Percentiles rank a stretch among this genome's conserved stretches.
Evolutionary conservation across 2,329 filamentous ascomycete species (phyloP).

Genomic region (Penicillium janthinellum): DNA sequence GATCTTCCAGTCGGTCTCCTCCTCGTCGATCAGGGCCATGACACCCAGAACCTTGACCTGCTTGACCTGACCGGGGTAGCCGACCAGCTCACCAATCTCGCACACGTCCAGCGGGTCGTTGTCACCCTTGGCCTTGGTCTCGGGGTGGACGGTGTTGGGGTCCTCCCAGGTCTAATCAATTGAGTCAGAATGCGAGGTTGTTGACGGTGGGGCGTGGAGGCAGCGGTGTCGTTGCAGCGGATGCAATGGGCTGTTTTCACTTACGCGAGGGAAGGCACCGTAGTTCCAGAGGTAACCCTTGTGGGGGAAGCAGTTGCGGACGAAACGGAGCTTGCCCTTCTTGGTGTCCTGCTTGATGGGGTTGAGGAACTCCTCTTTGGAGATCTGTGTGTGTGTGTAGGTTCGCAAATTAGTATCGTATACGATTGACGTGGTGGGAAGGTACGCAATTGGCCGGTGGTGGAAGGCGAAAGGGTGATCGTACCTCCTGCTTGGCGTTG

Average conservation of each 20-base stretch:
- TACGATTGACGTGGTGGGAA: not conserved
- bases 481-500: slow-evolving; percentile 98
- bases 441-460: not conserved
- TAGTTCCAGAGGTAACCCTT: slow-evolving; percentile 99
- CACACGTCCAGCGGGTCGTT: slow-evolving; percentile 99
- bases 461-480: slow-evolving; percentile 31
- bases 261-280: slow-evolving; percentile 96
- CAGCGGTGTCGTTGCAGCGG: not conserved
- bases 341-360: slow-evolving; percentile 99
- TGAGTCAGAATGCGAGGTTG: not conserved
- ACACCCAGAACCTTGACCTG: slow-evolving; percentile 99
- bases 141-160: slow-evolving; percentile 90
- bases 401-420: slow-evolving; percentile 20
- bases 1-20: slow-evolving; percentile 99
- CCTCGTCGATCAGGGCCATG: slow-evolving; percentile 98
- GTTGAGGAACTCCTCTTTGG: slow-evolving; percentile 97
- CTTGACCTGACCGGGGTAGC: slow-evolving; percentile 95
- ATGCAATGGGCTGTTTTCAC: slow-evolving; percentile 28
- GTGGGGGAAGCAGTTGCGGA: slow-evolving; percentile 99
- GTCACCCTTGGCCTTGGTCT: slow-evolving; percentile 99
- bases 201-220: not conserved
- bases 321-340: slow-evolving; percentile 99
- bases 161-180: slow-evolving; percentile 89
- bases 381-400: slow-evolving; percentile 67
- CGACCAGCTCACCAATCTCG: slow-evolving; percentile 98